Evolutionary conservation across 2,329 filamentous ascomycete species (phyloP).

Genomic region (Phaeoacremonium minimum): DNA sequence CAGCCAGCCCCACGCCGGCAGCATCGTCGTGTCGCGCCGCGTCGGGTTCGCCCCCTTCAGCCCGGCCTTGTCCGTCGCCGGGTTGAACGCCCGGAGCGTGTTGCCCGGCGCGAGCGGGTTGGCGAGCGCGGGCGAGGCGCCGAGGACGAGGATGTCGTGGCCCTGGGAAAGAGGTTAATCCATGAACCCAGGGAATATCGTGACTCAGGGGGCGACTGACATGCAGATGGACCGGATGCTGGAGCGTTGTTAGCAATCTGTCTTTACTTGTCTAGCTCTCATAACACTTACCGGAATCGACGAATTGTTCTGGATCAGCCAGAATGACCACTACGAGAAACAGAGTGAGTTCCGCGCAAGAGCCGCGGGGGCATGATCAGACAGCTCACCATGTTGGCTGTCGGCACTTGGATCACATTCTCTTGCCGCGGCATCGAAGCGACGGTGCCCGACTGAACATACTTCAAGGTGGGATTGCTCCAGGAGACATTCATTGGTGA

Average conservation of each 20-base stretch:
- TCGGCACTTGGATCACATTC: constrained; percentile 1
- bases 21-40: constrained; percentile 34
- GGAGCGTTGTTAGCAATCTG: too few relatives aligned
- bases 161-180: constrained; percentile 21
- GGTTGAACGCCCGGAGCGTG: constrained; percentile 16
- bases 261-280: too few relatives aligned
- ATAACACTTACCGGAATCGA: too few relatives aligned
- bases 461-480: constrained; percentile 9
- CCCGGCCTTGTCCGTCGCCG: constrained; percentile 18
- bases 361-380: not conserved
- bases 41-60: constrained; percentile 35
- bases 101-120: constrained; percentile 10
- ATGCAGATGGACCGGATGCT: not conserved
- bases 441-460: not conserved
- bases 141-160: constrained; percentile 28
- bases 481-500: constrained; percentile 7
- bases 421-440: not conserved
- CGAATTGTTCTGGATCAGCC: constrained; percentile 1
- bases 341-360: not conserved
- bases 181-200: constrained; percentile 16
- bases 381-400: not conserved
- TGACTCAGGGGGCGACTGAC: constrained; percentile 4
- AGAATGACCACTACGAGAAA: not conserved
- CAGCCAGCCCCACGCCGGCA: constrained; percentile 27
- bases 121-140: constrained; percentile 14